Evolutionary conservation across 176 grass and related monocot genomes (phyloP), one percentile per base, ranked within the genome.

Genomic region (Dendrocalamus sinicus): DNA sequence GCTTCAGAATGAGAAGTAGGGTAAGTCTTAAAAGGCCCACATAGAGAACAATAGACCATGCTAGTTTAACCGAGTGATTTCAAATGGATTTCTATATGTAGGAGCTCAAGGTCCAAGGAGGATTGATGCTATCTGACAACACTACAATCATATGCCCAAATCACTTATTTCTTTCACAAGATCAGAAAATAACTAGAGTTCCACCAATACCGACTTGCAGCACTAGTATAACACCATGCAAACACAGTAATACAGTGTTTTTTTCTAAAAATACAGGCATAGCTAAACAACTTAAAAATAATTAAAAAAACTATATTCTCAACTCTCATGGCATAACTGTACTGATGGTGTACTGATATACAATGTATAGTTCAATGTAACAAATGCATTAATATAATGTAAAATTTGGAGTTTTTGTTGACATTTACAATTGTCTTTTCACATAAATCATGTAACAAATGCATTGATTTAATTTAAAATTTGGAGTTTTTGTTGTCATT

Each of bases 21-120:
- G 12, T 70, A 55, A 75, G 37, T 66, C 57, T 28, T 41, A 35
- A 53, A 80, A 73, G 69, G 37, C 43, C 52, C 62, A 67, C 23
- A 67, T 81, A 20, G 41, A 16, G 4, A 87, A 43, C 58, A 35
- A 20, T 14, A 16, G 4, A 87, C 30, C 58, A 35, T 40, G 24
- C 3, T 35, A 76, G 5, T 37, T 23, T 9, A 23, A 75, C 12
- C 17, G 50, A 67, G 12, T 45, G 30, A 15, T 35, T 65, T n/a
- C 37, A 88, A 88, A 67, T 62, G 8, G 11, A 39, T 84, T 66
- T 65, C 11, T 17, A 63, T 13, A 53, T 12, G 14, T 8, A 23
- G 39, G 51, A 70, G n/a, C 48, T 40, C 20, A 60, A 70, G 47
- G 7, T 84, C 8, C 1, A 70, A 58, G 51, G 22, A 86, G 22